These are phyloP conservation scores for Dictyostelium capitatum DNA, from an alignment of 78 protist species.

Conservation along the genomic window DNA sequence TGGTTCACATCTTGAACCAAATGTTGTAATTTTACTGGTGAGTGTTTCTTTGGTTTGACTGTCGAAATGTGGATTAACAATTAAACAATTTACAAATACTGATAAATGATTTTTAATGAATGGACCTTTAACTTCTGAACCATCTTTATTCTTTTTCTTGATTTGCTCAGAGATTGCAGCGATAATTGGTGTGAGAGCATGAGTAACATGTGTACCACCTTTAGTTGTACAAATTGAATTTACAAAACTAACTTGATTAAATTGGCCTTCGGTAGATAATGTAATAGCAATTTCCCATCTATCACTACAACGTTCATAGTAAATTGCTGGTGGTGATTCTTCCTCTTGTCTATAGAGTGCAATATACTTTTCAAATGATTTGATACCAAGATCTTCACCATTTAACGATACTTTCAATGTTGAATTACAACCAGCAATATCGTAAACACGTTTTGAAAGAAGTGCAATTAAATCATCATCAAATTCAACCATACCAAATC, in stretches of 20 bases:
- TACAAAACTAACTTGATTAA: constrained; percentile 94
- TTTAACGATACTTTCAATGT: constrained; percentile 69
- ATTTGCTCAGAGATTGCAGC: constrained; percentile 15
- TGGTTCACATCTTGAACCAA: constrained; percentile 91
- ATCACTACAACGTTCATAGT: constrained; percentile 11
- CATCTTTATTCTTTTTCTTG: constrained; percentile 62
- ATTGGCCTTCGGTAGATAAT: constrained; percentile 33
- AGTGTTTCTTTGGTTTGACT: constrained; percentile 98
- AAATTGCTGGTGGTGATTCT: not conserved
- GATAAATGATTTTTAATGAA: constrained; percentile 90
- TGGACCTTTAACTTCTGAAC: constrained; percentile 86
- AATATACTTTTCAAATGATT: constrained; percentile 90
- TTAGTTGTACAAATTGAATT: constrained; percentile 96
- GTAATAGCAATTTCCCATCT: constrained; percentile 83
- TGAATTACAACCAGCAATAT: constrained; percentile 93
- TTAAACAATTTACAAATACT: constrained; percentile 95
- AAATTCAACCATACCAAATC: constrained; percentile 86
- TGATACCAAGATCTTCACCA: constrained; percentile 22
- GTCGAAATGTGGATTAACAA: constrained; percentile 99
- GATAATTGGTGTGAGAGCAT: constrained; percentile 87
- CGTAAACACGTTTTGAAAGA: constrained; percentile 91
- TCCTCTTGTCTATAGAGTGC: constrained; percentile 31
- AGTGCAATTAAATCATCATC: constrained; percentile 92
- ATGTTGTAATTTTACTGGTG: constrained; percentile 78
- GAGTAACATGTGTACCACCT: constrained; percentile 99